phyloP scores from a whole-genome alignment of 495 filamentous ascomycete genomes.

The Penicillium mononematosum region DNA sequence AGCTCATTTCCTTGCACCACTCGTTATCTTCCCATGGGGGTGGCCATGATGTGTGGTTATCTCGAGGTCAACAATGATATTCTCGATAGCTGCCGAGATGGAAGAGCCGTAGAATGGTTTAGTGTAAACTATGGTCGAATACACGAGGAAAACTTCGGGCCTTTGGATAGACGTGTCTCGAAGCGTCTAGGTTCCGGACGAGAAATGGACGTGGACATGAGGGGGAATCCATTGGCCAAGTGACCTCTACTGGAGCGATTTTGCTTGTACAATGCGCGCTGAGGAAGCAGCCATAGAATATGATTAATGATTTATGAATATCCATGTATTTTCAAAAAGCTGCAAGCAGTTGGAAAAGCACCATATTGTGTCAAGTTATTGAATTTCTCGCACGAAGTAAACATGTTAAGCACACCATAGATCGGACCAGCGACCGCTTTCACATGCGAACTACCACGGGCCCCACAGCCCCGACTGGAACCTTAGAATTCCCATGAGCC shows the following conservation, averaged over 20 bases:
- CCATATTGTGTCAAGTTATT: too few species aligned
- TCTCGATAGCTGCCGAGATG: slow-evolving; percentile 18
- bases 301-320: too few species aligned
- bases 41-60: slow-evolving; percentile 21
- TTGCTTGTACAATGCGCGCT: too few species aligned
- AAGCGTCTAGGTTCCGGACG: slow-evolving; percentile 19
- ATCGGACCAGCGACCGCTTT: too few species aligned
- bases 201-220: slow-evolving; percentile 18
- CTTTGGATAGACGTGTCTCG: slow-evolving; percentile 11
- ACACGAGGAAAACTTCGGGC: slow-evolving; percentile 14
- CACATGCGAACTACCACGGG: too few species aligned
- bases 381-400: too few species aligned
- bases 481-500: too few species aligned
- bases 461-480: too few species aligned
- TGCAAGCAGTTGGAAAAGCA: too few species aligned
- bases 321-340: too few species aligned
- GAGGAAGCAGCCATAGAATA: too few species aligned
- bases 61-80: slow-evolving; percentile 26
- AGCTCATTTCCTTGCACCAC: background rate
- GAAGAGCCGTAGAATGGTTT: slow-evolving; percentile 16
- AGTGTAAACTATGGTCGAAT: slow-evolving; percentile 20
- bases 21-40: background rate
- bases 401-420: too few species aligned
- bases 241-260: background rate
- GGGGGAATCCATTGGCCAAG: slow-evolving; percentile 9